Evolutionary conservation across 2,329 filamentous ascomycete species (phyloP), one percentile per base, ranked within the genome.

Genomic region (Sporothrix globosa): DNA sequence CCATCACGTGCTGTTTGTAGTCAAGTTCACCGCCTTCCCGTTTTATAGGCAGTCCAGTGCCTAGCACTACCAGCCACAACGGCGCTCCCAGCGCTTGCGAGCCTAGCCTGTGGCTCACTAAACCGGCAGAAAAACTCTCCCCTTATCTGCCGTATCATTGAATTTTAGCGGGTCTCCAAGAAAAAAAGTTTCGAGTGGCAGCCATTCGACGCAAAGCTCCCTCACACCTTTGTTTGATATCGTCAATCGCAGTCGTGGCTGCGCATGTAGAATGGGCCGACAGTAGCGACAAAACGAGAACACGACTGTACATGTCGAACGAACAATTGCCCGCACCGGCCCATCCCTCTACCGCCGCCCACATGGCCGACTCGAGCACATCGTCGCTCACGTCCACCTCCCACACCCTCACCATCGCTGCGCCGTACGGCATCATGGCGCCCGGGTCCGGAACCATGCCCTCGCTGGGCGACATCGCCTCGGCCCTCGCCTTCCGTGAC

Each of bases 371-470:
- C 48, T 79, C 81, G 75, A 86, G 84, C 79, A 85, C 83, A 65
- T 84, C 84, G 72, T 89, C 88, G 73, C 82, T 87, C 76, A 89
- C 87, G 70, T 89, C 87, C 50, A 88, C 87, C 72, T 90, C 88
- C 5, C 86, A 90, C 76, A 90, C 88, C n/a, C 73, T 74, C 24
- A 74, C 73, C 30, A 46, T 70, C 50, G 68, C 50, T 14, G 27
- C 70, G 41, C 61, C 71, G 30, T 48, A 69, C 4, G 44, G 58
- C 52, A 65, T 46, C 41, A 73, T 72, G 72, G 73, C 77, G 67
- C 75, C 79, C 67, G 73, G 77, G 48, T 75, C 76, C 10, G 76
- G 61, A 76, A 53, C 76, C 75, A 50, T 75, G 61, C 69, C 67
- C 11, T 68, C 72, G 39, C 72, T 73, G 21, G 63, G 69, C 58